Evolutionary conservation across 2,329 filamentous ascomycete species (phyloP).

Genomic region (Cordyceps farinosa): DNA sequence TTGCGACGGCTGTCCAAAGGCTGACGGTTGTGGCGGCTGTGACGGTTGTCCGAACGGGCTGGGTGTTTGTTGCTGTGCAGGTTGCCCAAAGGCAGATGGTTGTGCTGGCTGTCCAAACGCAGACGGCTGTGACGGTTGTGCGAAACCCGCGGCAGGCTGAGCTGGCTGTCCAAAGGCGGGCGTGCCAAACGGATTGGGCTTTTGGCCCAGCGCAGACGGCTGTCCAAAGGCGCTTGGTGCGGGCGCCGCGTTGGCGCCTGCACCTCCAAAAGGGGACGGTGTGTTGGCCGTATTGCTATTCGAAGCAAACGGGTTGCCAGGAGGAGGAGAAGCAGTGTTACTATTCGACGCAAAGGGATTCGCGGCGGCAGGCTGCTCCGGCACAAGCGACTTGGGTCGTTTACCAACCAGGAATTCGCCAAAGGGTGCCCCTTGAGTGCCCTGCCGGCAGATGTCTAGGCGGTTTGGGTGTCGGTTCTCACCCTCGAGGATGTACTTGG

Average conservation of each 20-base stretch:
- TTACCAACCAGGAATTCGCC: constrained; percentile 44
- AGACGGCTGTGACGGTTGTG: constrained; percentile 24
- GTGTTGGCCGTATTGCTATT: constrained; percentile 19
- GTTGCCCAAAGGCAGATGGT: constrained; percentile 29
- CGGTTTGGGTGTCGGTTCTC: constrained; percentile 73
- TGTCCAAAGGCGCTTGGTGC: constrained; percentile 41
- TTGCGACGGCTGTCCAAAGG: constrained; percentile 38
- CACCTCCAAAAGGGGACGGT: constrained; percentile 31
- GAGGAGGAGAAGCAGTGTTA: background rate
- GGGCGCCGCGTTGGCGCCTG: constrained; percentile 17
- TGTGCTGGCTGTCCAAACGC: constrained; percentile 30
- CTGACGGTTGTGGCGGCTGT: constrained; percentile 13
- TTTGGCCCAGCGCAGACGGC: constrained; percentile 31
- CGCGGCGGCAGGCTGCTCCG: constrained; percentile 23
- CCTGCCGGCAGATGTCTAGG: constrained; percentile 56
- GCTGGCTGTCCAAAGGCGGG: constrained; percentile 35
- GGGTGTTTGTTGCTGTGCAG: constrained; percentile 21
- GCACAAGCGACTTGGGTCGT: constrained; percentile 26
- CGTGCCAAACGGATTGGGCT: constrained; percentile 28
- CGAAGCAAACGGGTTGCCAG: constrained; percentile 42
- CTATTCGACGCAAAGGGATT: constrained; percentile 41
- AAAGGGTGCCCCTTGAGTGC: constrained; percentile 41
- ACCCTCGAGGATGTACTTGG: constrained; percentile 63
- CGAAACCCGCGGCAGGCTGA: constrained; percentile 22
- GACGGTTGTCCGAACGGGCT: constrained; percentile 36